Evolutionary conservation across 2,329 filamentous ascomycete genomes (phyloP).

Genomic region (Aspergillus pseudotamarii): DNA sequence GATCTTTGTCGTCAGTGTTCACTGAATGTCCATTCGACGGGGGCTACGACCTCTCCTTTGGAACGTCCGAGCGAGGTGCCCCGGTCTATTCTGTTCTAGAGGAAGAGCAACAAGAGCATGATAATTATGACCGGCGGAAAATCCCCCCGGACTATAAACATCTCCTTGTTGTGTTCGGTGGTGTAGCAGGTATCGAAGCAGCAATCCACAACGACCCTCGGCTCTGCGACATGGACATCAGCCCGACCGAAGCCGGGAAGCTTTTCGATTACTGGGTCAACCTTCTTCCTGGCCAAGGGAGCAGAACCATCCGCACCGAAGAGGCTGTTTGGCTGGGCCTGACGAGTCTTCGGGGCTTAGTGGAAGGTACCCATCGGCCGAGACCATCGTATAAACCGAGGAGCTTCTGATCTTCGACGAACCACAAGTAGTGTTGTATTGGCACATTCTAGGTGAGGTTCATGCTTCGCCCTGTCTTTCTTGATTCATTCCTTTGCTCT

Average conservation of each 20-base stretch:
- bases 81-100: constrained; percentile 46
- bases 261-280: constrained; percentile 87
- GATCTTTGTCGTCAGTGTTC: constrained; percentile 71
- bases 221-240: constrained; percentile 63
- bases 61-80: constrained; percentile 76
- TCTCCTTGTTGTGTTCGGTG: constrained; percentile 77
- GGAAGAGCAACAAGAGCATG: constrained; percentile 35
- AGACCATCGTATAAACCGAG: constrained; percentile 2
- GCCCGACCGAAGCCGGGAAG: constrained; percentile 65
- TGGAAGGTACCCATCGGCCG: constrained; percentile 24
- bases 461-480: not conserved
- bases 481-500: not conserved
- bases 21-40: constrained; percentile 74
- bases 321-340: constrained; percentile 80
- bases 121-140: not conserved
- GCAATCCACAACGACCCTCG: constrained; percentile 67
- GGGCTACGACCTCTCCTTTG: constrained; percentile 81
- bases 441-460: constrained; percentile 9
- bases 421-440: not conserved
- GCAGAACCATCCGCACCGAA: constrained; percentile 79
- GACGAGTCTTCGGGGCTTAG: constrained; percentile 66
- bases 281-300: constrained; percentile 77
- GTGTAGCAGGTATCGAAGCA: constrained; percentile 76
- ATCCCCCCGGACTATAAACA: constrained; percentile 61
- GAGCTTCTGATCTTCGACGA: not conserved